These are phyloP conservation scores for Zygnema cylindricum DNA, from an alignment of 139 green algal species.

Conservation along the genomic window DNA sequence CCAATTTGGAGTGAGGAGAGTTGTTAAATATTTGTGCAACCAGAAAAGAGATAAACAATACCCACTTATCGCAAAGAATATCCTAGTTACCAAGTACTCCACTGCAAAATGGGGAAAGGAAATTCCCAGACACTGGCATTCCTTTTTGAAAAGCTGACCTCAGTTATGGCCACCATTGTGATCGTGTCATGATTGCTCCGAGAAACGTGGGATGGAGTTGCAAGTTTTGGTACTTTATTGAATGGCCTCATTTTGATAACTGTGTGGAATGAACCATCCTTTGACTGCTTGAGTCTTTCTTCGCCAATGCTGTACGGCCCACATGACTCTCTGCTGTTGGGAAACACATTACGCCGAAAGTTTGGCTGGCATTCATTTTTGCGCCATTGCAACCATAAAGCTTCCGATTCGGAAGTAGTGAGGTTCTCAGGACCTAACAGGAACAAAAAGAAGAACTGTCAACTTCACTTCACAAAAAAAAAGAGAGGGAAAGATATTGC, in stretches of 20 bases:
- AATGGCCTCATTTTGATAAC: no score
- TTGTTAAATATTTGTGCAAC: no score
- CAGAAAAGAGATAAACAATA: no score
- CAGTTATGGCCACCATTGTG: slow-evolving; percentile 73
- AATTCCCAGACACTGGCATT: no score
- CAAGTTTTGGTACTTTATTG: not conserved
- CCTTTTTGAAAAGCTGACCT: slow-evolving; percentile 15
- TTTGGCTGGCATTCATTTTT: slow-evolving; percentile 75
- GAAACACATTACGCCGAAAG: slow-evolving; percentile 70
- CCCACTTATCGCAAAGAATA: no score
- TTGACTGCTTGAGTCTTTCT: no score
- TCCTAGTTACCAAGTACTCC: no score
- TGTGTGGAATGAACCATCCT: no score
- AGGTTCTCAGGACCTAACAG: slow-evolving; percentile 58
- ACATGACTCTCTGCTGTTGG: slow-evolving; percentile 65
- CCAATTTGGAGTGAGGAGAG: no score
- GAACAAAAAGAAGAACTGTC: not conserved
- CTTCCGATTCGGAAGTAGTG: slow-evolving; percentile 51
- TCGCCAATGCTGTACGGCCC: slow-evolving; percentile 69
- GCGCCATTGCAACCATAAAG: slow-evolving; percentile 54
- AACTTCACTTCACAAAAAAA: no score
- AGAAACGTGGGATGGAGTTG: not conserved
- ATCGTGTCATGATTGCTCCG: slow-evolving; percentile 77
- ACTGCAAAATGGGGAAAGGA: no score
- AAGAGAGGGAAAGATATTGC: not conserved